Conservation (phyloP, 352 stramenopile genomes). For the Globisporangium canariense region DNA sequence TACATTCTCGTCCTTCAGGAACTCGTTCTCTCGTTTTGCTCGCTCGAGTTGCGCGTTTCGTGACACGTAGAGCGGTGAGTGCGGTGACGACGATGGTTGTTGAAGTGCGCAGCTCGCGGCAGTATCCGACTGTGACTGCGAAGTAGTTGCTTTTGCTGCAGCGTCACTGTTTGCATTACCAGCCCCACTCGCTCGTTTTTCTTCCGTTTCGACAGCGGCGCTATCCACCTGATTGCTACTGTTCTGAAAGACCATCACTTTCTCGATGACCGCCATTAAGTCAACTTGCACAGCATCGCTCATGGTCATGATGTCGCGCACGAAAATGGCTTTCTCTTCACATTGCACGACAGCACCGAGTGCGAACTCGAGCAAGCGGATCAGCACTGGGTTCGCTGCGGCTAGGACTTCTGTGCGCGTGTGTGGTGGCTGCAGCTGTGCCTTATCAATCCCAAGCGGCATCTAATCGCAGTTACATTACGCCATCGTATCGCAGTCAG, state of each 20-base stretch:
- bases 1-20: slow-evolving; percentile 68
- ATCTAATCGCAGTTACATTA: slow-evolving; percentile 14
- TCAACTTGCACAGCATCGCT: slow-evolving; percentile 53
- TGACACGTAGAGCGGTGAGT: slow-evolving; percentile 41
- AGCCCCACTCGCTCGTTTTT: not conserved
- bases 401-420: slow-evolving; percentile 9
- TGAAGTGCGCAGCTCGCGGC: not conserved
- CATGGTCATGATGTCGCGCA: slow-evolving; percentile 67
- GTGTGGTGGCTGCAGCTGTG: slow-evolving; percentile 8
- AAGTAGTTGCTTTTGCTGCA: too few species aligned
- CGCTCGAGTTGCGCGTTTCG: slow-evolving; percentile 47
- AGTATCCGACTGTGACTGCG: not conserved
- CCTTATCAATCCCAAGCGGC: slow-evolving; percentile 20
- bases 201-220: not conserved
- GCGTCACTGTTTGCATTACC: not conserved
- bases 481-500: not conserved
- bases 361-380: slow-evolving; percentile 36
- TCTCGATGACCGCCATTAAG: slow-evolving; percentile 68
- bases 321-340: slow-evolving; percentile 47
- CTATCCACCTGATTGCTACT: not conserved
- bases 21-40: slow-evolving; percentile 42
- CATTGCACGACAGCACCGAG: slow-evolving; percentile 56
- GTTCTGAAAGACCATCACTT: slow-evolving; percentile 29
- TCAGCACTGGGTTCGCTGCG: slow-evolving; percentile 10
- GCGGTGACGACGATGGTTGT: not conserved